These are phyloP conservation scores for Toxoplasma gondii DNA, from an alignment of 169 alveolate species.

Conservation along the genomic window DNA sequence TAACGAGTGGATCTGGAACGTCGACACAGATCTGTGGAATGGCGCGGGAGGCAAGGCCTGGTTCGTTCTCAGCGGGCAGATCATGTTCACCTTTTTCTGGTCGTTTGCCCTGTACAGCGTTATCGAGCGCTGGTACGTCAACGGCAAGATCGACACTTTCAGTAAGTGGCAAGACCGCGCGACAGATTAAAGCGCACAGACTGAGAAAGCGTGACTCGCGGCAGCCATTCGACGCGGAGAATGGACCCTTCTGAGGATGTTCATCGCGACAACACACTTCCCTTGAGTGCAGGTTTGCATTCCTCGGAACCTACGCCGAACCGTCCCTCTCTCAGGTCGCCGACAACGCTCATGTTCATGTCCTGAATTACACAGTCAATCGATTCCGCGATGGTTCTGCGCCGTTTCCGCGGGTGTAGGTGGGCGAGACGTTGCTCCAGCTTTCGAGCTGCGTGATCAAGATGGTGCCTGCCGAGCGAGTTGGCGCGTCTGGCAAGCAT, in stretches of 20 bases:
- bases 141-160: conserved; percentile 56
- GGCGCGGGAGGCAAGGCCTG: conserved; percentile 55
- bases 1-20: conserved; percentile 42
- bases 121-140: conserved; percentile 55
- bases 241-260: neutral
- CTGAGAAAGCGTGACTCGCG: neutral
- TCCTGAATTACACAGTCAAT: neutral
- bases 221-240: neutral
- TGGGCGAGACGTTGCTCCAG: too few relatives aligned
- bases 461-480: too few relatives aligned
- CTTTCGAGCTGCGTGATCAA: too few relatives aligned
- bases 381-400: too few relatives aligned
- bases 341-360: neutral
- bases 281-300: neutral
- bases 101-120: conserved; percentile 43
- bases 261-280: neutral
- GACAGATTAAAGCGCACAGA: neutral
- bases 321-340: neutral
- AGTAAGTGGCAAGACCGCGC: conserved; percentile 38
- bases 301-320: neutral
- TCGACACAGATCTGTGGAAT: conserved; percentile 58
- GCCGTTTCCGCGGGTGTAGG: too few relatives aligned
- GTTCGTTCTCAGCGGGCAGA: conserved; percentile 18
- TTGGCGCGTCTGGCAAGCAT: too few relatives aligned
- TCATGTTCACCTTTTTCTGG: conserved; percentile 46